Base-by-base conservation (phyloP, 208 protist species). In the Acanthamoeba quina region DNA sequence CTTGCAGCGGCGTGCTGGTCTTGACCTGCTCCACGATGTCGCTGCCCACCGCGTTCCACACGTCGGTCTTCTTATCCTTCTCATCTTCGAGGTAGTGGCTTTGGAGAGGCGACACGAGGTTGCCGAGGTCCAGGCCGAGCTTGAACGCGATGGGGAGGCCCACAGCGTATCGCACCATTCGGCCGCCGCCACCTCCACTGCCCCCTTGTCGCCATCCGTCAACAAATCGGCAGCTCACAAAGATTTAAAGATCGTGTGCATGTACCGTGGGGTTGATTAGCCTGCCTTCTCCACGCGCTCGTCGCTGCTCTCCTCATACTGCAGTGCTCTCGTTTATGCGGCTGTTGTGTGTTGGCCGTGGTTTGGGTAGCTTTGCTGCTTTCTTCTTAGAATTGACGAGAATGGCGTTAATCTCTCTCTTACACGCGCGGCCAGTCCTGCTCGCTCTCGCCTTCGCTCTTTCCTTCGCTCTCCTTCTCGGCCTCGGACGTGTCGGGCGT, bases 41-140 rank as follows among this genome's bases (percentile, higher is more conserved):
- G 72, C 52, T 52, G 44, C 72, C 72, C 31, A 80, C 72, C 19
- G 72, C 72, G 72, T 80, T 80, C 72, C 72, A 80, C 72, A 80
- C 72, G 72, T 80, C 72, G 11, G 72, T 80, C 72, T 80, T 80
- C 72, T 80, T 80, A 0, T 52, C 72, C 6, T 17, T 19, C 37
- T 80, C 72, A 19, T 80, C 72, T 49, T 80, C 72, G 6, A 80
- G 4, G 37, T 80, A 80, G 72, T 80, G 72, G 29, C 72, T 80
- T 37, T 41, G 37, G 72, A 80, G 72, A 26, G 72, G 37, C 37
- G 29, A 9, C 13, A 52, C 29, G 3, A 80, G 72, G 72, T 80
- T 80, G 72, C 72, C 72, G 19, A 80, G 72, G 37, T 80, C 72
- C 26, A 80, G 31, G 21, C 72, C 72, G 19, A 80, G 37, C 72